Percentiles rank a stretch among this genome's conserved stretches.
These are phyloP conservation scores for Alternaria ethzedia DNA, from an alignment of 2,329 filamentous ascomycete species.

Conservation along the genomic window DNA sequence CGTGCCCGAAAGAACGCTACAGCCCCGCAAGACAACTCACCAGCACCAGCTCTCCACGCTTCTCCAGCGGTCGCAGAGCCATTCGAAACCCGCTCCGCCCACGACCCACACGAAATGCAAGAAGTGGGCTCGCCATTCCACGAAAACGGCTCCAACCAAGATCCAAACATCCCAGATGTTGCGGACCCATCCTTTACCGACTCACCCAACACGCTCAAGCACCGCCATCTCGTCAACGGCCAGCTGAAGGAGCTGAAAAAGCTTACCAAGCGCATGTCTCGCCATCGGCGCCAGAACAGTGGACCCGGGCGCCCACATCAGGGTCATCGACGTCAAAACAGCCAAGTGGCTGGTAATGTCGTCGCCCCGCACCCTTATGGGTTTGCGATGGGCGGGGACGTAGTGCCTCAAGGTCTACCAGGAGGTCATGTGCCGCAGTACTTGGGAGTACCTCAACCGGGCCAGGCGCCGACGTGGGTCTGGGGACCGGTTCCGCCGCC, in stretches of 20 bases:
- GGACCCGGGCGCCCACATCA: not conserved
- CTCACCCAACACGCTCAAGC: not conserved
- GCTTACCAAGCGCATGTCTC: not conserved
- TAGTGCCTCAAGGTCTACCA: not conserved
- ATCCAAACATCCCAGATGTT: not conserved
- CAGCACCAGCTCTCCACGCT: not conserved
- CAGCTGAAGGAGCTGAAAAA: not conserved
- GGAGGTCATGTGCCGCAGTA: not conserved
- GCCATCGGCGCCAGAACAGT: not conserved
- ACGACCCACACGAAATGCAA: not conserved
- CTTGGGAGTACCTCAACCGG: not conserved
- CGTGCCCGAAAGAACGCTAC: not conserved
- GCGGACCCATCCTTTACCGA: not conserved
- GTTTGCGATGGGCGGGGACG: not conserved
- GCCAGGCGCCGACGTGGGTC: too few relatives aligned
- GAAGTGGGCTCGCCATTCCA: not conserved
- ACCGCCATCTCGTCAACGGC: conserved; percentile 3
- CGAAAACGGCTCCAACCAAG: not conserved
- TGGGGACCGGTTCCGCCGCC: not conserved
- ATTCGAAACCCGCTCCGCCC: not conserved
- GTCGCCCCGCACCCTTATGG: fast-evolving
- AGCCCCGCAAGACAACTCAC: not conserved
- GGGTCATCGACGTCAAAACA: not conserved
- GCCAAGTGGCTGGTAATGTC: not conserved
- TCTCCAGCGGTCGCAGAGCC: not conserved